These are phyloP conservation scores for Penicillium tannophilum DNA, from an alignment of 495 filamentous ascomycete species.

Conservation along the genomic window DNA sequence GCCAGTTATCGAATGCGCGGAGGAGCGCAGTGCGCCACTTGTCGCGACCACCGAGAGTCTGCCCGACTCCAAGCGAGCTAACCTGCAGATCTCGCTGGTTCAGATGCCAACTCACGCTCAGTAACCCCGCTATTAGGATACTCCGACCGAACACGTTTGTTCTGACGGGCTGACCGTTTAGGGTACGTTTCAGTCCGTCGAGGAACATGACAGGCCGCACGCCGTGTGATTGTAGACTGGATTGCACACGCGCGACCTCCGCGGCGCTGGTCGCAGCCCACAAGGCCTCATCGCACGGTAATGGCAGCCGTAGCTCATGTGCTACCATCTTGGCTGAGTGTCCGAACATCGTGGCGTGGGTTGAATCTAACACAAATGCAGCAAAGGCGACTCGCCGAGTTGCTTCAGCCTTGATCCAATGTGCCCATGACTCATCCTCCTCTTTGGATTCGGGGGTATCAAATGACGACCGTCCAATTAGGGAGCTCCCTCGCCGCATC, in stretches of 20 bases:
- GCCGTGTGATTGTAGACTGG: slow-evolving; percentile 77
- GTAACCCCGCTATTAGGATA: slow-evolving; percentile 89
- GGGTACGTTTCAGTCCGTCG: slow-evolving; percentile 86
- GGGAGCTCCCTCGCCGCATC: slow-evolving; percentile 89
- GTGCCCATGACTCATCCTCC: slow-evolving; percentile 93
- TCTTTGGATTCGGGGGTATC: slow-evolving; percentile 84
- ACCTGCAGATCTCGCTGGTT: slow-evolving; percentile 96
- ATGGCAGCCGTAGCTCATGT: slow-evolving; percentile 87
- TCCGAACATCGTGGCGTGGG: slow-evolving; percentile 97
- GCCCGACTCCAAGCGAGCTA: slow-evolving; percentile 76
- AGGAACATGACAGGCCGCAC: slow-evolving; percentile 87
- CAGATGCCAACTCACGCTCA: slow-evolving; percentile 97
- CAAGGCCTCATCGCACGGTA: slow-evolving; percentile 91
- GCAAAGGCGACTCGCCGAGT: slow-evolving; percentile 90
- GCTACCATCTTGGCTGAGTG: slow-evolving; percentile 97
- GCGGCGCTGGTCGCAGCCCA: slow-evolving; percentile 91
- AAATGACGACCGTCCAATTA: slow-evolving; percentile 85
- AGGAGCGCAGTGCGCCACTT: slow-evolving; percentile 91
- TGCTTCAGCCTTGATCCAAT: slow-evolving; percentile 94
- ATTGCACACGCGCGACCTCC: slow-evolving; percentile 86
- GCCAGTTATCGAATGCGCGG: slow-evolving; percentile 93
- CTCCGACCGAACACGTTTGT: slow-evolving; percentile 96
- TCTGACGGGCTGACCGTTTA: slow-evolving; percentile 82
- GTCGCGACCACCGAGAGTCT: slow-evolving; percentile 84
- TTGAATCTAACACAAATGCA: slow-evolving; percentile 93